These are phyloP conservation scores for Entoloma clypeatum DNA, from an alignment of 1,284 basidiomycete species.

Conservation along the genomic window DNA sequence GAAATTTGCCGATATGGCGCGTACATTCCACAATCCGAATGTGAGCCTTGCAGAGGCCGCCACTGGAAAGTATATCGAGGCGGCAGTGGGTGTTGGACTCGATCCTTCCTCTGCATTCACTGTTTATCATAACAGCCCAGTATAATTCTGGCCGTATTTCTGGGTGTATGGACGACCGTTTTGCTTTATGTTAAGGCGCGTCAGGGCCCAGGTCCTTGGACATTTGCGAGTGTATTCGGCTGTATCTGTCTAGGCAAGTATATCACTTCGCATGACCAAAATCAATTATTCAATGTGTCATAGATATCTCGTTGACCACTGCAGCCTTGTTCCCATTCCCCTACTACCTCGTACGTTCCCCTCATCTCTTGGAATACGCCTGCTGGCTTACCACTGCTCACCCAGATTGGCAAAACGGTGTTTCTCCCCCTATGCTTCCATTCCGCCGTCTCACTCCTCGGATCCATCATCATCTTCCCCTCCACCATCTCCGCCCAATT, in stretches of 20 bases:
- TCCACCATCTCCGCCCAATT: conserved; percentile 63
- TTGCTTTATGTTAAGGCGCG: conserved; percentile 65
- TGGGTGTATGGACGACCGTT: conserved; percentile 59
- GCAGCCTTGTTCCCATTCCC: conserved; percentile 65
- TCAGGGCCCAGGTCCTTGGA: conserved; percentile 63
- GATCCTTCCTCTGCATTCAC: not conserved
- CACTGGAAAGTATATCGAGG: conserved; percentile 57
- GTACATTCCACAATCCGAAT: conserved; percentile 41
- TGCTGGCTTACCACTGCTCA: not conserved
- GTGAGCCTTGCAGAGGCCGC: conserved; percentile 38
- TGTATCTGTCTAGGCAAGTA: conserved; percentile 52
- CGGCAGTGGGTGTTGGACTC: conserved; percentile 44
- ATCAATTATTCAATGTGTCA: not conserved
- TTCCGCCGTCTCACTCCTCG: conserved; percentile 51
- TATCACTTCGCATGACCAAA: not conserved
- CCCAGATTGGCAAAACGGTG: conserved; percentile 47
- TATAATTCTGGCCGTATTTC: conserved; percentile 60
- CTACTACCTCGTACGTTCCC: conserved; percentile 50
- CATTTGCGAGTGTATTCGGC: conserved; percentile 54
- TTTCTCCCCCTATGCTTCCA: conserved; percentile 63
- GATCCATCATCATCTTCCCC: conserved; percentile 62
- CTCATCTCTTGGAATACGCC: not conserved
- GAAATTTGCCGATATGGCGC: conserved; percentile 57
- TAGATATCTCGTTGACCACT: conserved; percentile 61
- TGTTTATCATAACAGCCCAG: conserved; percentile 39